These are phyloP conservation scores for Candida cerambycidarum DNA, from an alignment of 805 yeast species.

Conservation along the genomic window DNA sequence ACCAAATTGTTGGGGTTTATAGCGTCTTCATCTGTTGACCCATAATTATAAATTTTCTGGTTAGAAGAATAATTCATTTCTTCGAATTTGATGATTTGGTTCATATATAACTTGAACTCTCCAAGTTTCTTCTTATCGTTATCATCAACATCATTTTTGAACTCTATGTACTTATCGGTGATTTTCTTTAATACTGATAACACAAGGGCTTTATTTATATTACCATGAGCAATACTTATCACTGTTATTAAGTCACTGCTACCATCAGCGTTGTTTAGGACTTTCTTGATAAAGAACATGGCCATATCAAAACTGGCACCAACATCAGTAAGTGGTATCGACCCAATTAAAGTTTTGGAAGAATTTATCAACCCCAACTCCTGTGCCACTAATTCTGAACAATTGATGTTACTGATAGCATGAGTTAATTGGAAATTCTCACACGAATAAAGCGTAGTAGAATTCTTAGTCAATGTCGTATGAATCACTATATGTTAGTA, in stretches of 20 bases:
- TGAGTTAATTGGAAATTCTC: slow-evolving; percentile 48
- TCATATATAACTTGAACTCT: slow-evolving; percentile 57
- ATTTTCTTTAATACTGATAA: slow-evolving; percentile 50
- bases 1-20: slow-evolving; percentile 39
- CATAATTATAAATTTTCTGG: slow-evolving; percentile 33
- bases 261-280: slow-evolving; percentile 40
- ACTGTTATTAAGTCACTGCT: slow-evolving; percentile 53
- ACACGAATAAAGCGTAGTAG: slow-evolving; percentile 59
- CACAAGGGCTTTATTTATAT: slow-evolving; percentile 46
- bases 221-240: slow-evolving; percentile 46
- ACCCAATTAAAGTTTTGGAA: slow-evolving; percentile 41
- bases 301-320: slow-evolving; percentile 30
- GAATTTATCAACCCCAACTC: slow-evolving; percentile 57
- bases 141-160: slow-evolving; percentile 30
- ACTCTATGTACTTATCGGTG: slow-evolving; percentile 48
- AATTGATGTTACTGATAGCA: slow-evolving; percentile 44
- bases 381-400: slow-evolving; percentile 53
- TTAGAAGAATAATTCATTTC: slow-evolving; percentile 46
- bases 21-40: slow-evolving; percentile 25
- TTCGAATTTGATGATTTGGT: slow-evolving; percentile 54
- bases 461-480: slow-evolving; percentile 51
- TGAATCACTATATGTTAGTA: slow-evolving; percentile 39
- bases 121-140: slow-evolving; percentile 31
- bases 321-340: slow-evolving; percentile 29
- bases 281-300: slow-evolving; percentile 51